Conservation (phyloP, 225 moss, liverwort and hornwort species). For the Bryoerythrophyllum caledonicum region DNA sequence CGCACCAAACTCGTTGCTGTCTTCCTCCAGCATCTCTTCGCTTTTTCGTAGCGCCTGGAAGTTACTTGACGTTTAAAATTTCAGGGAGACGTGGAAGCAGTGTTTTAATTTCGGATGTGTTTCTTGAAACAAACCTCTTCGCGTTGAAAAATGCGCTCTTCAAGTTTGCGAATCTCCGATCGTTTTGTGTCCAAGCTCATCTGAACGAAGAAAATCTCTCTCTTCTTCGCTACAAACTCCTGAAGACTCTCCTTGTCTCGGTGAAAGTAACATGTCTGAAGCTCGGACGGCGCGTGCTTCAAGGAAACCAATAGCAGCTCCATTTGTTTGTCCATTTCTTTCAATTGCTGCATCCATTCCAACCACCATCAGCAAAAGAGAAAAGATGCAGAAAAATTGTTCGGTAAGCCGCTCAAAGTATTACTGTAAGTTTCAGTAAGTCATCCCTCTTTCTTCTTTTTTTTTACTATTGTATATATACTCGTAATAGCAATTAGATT, state of each 20-base stretch:
- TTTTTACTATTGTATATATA: too few species aligned
- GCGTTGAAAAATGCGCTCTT: constrained; percentile 80
- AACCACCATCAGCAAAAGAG: background rate
- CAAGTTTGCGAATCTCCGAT: constrained; percentile 90
- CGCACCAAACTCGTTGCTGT: constrained; percentile 76
- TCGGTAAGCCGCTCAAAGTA: too few species aligned
- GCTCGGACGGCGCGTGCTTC: constrained; percentile 61
- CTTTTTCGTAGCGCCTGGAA: constrained; percentile 80
- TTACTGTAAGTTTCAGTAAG: too few species aligned
- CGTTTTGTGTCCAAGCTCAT: constrained; percentile 93
- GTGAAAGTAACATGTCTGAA: constrained; percentile 76
- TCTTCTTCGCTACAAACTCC: constrained; percentile 83
- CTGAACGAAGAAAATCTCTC: constrained; percentile 92
- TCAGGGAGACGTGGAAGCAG: background rate
- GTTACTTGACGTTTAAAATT: background rate
- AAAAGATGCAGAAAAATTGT: too few species aligned
- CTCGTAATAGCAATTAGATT: too few species aligned
- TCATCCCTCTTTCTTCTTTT: too few species aligned
- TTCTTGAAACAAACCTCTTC: constrained; percentile 61
- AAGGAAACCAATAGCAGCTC: constrained; percentile 60
- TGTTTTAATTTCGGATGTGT: background rate
- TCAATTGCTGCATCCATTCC: constrained; percentile 50
- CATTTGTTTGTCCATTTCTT: constrained; percentile 67
- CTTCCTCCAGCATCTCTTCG: constrained; percentile 85
- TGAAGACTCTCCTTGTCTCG: constrained; percentile 84